phyloP scores from a whole-genome alignment of 345 rosid genomes.

The Raphanus sativus region DNA sequence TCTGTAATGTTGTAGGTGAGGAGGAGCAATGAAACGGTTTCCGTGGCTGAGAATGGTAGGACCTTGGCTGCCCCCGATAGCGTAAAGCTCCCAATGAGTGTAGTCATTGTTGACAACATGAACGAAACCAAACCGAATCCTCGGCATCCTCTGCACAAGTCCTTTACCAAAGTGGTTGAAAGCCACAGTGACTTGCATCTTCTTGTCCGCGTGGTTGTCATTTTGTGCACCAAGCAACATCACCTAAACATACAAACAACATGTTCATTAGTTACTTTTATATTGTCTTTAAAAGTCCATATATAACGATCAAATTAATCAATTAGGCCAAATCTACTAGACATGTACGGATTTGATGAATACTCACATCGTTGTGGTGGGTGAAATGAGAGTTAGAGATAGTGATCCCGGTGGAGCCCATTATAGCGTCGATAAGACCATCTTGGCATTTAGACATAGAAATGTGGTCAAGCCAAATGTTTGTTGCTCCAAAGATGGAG shows the following conservation, averaged over 20 bases:
- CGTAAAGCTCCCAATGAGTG: slow-evolving; percentile 75
- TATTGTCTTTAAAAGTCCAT: background rate
- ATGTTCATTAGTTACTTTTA: background rate
- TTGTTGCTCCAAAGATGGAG: slow-evolving; percentile 60
- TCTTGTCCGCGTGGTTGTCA: slow-evolving; percentile 34
- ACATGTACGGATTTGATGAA: background rate
- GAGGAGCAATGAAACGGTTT: slow-evolving; percentile 71
- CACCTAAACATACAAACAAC: slow-evolving; percentile 43
- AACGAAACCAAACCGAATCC: slow-evolving; percentile 68
- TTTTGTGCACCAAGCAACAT: slow-evolving; percentile 68
- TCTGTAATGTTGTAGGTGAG: slow-evolving; percentile 31
- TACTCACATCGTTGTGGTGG: slow-evolving; percentile 63
- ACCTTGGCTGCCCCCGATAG: slow-evolving; percentile 64
- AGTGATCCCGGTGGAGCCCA: slow-evolving; percentile 75
- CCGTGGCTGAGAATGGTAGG: slow-evolving; percentile 80
- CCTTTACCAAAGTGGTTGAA: slow-evolving; percentile 78
- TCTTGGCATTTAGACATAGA: slow-evolving; percentile 66
- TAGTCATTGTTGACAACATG: slow-evolving; percentile 83
- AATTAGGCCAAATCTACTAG: background rate
- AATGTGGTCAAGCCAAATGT: slow-evolving; percentile 83
- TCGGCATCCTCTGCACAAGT: slow-evolving; percentile 77
- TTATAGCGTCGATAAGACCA: slow-evolving; percentile 72
- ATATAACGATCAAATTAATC: background rate
- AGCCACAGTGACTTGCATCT: slow-evolving; percentile 70
- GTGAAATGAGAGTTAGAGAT: slow-evolving; percentile 83